Conservation (phyloP, 2,329 filamentous ascomycete species). For the Pezicula rhizophila region DNA sequence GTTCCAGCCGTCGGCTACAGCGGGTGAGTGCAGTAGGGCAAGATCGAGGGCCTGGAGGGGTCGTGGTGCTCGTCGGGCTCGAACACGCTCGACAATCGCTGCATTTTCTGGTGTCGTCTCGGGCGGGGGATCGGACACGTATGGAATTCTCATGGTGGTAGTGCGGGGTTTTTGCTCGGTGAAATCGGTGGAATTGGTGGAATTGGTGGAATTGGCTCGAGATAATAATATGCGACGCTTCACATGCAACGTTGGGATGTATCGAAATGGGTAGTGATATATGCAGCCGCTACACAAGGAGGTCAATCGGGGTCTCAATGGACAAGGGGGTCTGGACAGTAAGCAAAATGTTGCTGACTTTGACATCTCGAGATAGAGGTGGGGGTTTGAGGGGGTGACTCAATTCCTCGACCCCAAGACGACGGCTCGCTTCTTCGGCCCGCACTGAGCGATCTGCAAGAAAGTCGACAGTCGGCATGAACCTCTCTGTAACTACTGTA, state of each 20-base stretch:
- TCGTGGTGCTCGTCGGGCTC: constrained; percentile 59
- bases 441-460: neutral
- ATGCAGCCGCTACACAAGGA: neutral
- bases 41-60: constrained; percentile 72
- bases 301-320: neutral
- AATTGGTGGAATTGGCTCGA: neutral
- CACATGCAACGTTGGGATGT: neutral
- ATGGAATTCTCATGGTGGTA: neutral
- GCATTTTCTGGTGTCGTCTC: constrained; percentile 39
- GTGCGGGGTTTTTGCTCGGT: neutral
- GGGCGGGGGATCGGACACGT: constrained; percentile 39
- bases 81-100: constrained; percentile 57
- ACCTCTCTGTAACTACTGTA: no score
- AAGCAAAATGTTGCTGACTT: neutral
- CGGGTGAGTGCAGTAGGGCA: constrained; percentile 66
- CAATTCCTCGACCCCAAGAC: neutral
- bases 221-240: neutral
- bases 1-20: constrained; percentile 73
- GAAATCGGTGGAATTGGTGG: neutral
- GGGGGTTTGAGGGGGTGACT: neutral
- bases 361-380: neutral
- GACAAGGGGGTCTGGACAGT: neutral
- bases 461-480: neutral
- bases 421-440: neutral
- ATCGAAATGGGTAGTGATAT: neutral